Percentiles rank a stretch among this genome's conserved stretches.
These are phyloP conservation scores for Naganishia liquefaciens DNA, from an alignment of 1,284 basidiomycete species.

Conservation along the genomic window DNA sequence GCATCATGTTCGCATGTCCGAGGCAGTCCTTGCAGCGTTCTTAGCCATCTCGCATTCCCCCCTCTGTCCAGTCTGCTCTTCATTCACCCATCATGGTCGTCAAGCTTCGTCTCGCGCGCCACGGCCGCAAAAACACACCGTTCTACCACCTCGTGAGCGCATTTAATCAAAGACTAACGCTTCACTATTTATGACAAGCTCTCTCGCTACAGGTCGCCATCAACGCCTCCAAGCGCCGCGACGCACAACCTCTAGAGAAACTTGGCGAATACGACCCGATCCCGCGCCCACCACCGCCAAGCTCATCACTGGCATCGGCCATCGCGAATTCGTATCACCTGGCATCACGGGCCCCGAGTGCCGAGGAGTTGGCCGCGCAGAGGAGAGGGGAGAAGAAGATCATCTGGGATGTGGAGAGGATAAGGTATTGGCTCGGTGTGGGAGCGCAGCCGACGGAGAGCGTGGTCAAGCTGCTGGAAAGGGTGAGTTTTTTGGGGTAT, in stretches of 20 bases:
- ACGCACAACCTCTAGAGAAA: conserved; percentile 87
- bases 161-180: background rate
- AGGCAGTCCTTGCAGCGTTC: background rate
- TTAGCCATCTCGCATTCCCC: background rate
- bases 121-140: conserved; percentile 75
- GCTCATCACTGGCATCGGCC: conserved; percentile 37
- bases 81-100: conserved; percentile 66
- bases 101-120: conserved; percentile 80
- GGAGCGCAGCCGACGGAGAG: conserved; percentile 81
- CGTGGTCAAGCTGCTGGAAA: conserved; percentile 73
- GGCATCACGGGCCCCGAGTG: conserved; percentile 13
- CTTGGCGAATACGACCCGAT: conserved; percentile 83
- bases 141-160: conserved; percentile 68
- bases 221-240: conserved; percentile 69
- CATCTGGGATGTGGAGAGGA: conserved; percentile 86
- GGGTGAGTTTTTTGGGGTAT: conserved; percentile 61
- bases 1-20: background rate
- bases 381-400: conserved; percentile 65
- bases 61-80: background rate
- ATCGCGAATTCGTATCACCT: conserved; percentile 27
- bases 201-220: conserved; percentile 65
- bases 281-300: conserved; percentile 44
- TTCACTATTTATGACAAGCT: background rate
- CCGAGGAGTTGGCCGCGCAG: conserved; percentile 32
- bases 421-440: conserved; percentile 82